These are phyloP conservation scores for Boechera divaricarpa DNA, from an alignment of 345 rosid genomes.

Conservation along the genomic window DNA sequence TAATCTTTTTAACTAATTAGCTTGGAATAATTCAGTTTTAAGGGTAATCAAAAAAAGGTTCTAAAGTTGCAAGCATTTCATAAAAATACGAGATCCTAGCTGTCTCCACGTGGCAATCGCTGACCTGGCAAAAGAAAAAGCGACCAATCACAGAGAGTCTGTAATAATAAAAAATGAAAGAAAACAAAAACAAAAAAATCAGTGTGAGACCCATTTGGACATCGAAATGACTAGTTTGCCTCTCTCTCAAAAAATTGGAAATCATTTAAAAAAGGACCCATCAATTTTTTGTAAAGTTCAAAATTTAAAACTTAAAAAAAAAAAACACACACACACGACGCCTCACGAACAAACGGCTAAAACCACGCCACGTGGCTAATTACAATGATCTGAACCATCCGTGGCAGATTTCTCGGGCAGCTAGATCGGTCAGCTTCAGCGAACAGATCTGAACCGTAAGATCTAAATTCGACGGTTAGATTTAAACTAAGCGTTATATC, in stretches of 20 bases:
- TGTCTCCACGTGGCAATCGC: conserved; percentile 37
- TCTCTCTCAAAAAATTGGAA: not conserved
- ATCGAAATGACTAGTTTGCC: not conserved
- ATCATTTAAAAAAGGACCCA: not conserved
- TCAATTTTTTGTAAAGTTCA: not conserved
- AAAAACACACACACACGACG: conserved; percentile 24
- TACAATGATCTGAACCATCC: conserved; percentile 38
- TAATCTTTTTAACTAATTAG: not conserved
- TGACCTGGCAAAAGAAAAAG: conserved; percentile 38
- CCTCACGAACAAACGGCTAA: conserved; percentile 37
- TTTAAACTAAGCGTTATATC: not conserved
- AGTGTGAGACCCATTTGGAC: conserved; percentile 10
- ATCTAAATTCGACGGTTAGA: conserved; percentile 22
- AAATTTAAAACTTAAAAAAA: not conserved
- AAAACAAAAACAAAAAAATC: not conserved
- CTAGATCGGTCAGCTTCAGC: conserved; percentile 19
- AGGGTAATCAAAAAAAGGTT: not conserved
- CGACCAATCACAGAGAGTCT: conserved; percentile 32
- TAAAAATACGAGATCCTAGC: conserved; percentile 3
- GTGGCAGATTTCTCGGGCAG: conserved; percentile 37
- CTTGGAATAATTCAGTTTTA: not conserved
- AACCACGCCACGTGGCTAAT: conserved; percentile 21
- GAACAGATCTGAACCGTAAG: conserved; percentile 26
- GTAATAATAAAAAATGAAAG: not conserved
- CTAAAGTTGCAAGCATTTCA: not conserved